Percentiles rank a stretch among this genome's conserved stretches.
These are phyloP conservation scores for Eucalyptus sp. DNA, from an alignment of 345 rosid genomes.

Conservation along the genomic window DNA sequence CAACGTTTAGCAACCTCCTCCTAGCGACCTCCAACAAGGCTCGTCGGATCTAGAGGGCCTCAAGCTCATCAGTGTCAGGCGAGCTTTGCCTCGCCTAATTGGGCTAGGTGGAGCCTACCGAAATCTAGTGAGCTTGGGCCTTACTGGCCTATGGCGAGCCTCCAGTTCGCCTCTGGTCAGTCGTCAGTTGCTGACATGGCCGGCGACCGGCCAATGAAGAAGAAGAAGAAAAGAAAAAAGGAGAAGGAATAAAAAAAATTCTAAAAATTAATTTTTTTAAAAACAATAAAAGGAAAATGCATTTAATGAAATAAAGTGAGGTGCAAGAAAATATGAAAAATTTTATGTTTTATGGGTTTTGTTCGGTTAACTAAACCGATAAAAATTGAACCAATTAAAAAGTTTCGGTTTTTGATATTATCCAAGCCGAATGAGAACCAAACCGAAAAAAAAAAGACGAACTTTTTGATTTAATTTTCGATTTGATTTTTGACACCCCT, in stretches of 20 bases:
- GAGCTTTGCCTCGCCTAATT: accelerated
- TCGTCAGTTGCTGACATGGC: accelerated
- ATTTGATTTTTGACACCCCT: too few relatives aligned
- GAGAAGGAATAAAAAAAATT: too few relatives aligned
- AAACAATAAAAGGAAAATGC: too few relatives aligned
- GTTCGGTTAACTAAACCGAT: too few relatives aligned
- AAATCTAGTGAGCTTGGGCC: accelerated
- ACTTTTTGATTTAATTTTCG: accelerated
- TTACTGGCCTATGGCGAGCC: accelerated
- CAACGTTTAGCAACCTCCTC: accelerated
- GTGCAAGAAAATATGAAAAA: too few relatives aligned
- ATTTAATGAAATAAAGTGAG: too few relatives aligned
- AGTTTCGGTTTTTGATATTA: too few relatives aligned
- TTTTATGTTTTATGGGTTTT: accelerated
- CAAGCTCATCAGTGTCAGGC: accelerated
- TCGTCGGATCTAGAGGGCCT: accelerated
- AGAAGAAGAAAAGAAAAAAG: too few relatives aligned
- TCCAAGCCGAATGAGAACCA: accelerated
- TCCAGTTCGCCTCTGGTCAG: accelerated
- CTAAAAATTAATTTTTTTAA: too few relatives aligned
- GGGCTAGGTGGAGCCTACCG: accelerated
- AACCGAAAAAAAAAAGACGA: accelerated
- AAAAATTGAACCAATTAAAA: accelerated
- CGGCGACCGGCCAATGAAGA: accelerated
- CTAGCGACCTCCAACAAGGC: accelerated